Evolutionary conservation across 1,139 yeast genomes (phyloP).

Genomic region (Suhomyces chickasaworum): DNA sequence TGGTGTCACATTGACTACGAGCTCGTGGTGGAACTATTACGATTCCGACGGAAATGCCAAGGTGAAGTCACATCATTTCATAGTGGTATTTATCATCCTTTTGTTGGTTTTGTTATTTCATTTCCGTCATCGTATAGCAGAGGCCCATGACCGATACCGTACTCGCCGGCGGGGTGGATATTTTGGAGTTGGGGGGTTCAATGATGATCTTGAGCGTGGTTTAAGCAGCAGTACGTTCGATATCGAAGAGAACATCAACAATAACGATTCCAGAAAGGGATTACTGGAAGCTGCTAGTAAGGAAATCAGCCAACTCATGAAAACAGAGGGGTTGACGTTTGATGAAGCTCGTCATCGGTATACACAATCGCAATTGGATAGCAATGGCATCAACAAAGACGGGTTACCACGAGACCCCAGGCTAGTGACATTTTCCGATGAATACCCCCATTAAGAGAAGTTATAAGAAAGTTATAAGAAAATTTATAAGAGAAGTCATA

Average conservation of each 20-base stretch:
- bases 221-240: constrained; percentile 63
- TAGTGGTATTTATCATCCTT: constrained; percentile 6
- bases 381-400: constrained; percentile 53
- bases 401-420: constrained; percentile 46
- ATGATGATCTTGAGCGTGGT: constrained; percentile 66
- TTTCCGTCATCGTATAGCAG: constrained; percentile 19
- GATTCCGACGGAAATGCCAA: constrained; percentile 11
- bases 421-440: constrained; percentile 34
- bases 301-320: constrained; percentile 58
- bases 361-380: constrained; percentile 46
- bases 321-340: constrained; percentile 48
- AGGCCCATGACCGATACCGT: constrained; percentile 19
- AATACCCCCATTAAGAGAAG: constrained; percentile 5
- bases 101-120: constrained; percentile 15
- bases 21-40: constrained; percentile 8
- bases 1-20: constrained; percentile 1
- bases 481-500: too few species aligned
- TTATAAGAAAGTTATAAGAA: too few species aligned
- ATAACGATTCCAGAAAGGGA: constrained; percentile 61
- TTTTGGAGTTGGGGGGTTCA: constrained; percentile 41
- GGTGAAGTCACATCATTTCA: constrained; percentile 11
- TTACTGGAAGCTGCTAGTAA: constrained; percentile 56
- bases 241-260: constrained; percentile 46
- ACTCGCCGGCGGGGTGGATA: constrained; percentile 17
- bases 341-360: constrained; percentile 70